Evolutionary conservation across 2,329 filamentous ascomycete species (phyloP).

Genomic region (Epichloe scottii): DNA sequence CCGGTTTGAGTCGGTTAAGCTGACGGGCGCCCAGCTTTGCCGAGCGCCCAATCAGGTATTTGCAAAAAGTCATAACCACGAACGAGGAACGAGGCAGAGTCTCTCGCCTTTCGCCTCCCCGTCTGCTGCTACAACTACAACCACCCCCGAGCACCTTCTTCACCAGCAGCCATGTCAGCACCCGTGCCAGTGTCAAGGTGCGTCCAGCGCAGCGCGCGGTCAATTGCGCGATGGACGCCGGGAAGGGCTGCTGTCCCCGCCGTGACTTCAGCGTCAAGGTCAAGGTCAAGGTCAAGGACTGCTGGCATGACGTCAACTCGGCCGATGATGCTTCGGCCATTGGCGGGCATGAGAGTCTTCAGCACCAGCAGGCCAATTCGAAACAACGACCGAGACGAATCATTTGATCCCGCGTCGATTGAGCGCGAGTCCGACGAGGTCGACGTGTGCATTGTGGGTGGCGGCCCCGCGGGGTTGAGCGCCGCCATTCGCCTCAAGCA

Average conservation of each 20-base stretch:
- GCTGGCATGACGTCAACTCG: slow-evolving; percentile 8
- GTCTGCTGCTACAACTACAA: neutral
- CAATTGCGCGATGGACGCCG: slow-evolving; percentile 18
- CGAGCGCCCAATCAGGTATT: slow-evolving; percentile 6
- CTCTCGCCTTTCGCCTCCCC: neutral
- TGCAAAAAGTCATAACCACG: slow-evolving; percentile 5
- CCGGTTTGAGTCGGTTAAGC: neutral
- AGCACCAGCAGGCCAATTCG: slow-evolving; percentile 20
- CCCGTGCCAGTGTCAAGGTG: slow-evolving; percentile 26
- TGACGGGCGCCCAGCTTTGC: neutral
- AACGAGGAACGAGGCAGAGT: neutral
- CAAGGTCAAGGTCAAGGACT: slow-evolving; percentile 10
- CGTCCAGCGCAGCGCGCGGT: slow-evolving; percentile 25
- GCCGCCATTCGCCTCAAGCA: slow-evolving; percentile 94
- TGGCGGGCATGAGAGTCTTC: slow-evolving; percentile 21
- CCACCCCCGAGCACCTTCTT: neutral
- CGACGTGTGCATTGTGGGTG: slow-evolving; percentile 93
- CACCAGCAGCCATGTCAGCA: slow-evolving; percentile 20
- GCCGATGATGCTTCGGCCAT: slow-evolving; percentile 10
- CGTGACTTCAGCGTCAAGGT: slow-evolving; percentile 11
- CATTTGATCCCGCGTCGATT: slow-evolving; percentile 53
- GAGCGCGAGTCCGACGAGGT: slow-evolving; percentile 89
- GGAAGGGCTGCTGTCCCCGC: slow-evolving; percentile 12
- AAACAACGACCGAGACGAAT: slow-evolving; percentile 23
- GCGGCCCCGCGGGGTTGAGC: slow-evolving; percentile 84